A percentile compares a stretch with the other conserved stretches of the same genome.
Conservation (phyloP, 495 filamentous ascomycete genomes). For the Daldinia loculata region DNA sequence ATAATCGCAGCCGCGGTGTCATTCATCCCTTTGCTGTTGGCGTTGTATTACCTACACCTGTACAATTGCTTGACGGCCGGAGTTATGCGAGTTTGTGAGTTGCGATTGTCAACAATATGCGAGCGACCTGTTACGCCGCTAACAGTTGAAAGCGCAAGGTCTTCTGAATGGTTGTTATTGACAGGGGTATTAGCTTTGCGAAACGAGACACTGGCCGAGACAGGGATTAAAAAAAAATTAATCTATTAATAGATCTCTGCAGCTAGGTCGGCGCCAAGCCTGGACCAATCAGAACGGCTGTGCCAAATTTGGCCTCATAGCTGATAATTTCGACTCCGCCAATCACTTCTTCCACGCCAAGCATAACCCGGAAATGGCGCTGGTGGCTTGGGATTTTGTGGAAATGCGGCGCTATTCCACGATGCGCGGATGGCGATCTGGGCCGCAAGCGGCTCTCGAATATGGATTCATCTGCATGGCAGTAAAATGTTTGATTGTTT, state of each 20-base stretch:
- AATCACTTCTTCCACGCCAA: constrained; percentile 36
- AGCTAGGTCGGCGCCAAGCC: constrained; percentile 44
- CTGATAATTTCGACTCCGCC: constrained; percentile 44
- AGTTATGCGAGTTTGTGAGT: constrained; percentile 9
- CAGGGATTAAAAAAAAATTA: constrained; percentile 28
- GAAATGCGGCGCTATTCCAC: constrained; percentile 34
- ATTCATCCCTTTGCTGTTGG: constrained; percentile 14
- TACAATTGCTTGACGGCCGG: constrained; percentile 6
- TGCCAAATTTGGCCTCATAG: constrained; percentile 46
- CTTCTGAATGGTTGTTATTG: constrained; percentile 38
- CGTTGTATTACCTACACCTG: constrained; percentile 11
- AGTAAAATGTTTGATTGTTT: constrained; percentile 4
- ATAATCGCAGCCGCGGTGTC: not conserved
- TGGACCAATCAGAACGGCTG: constrained; percentile 38
- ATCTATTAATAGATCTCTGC: constrained; percentile 49
- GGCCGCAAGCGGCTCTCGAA: constrained; percentile 20
- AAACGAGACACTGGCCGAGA: constrained; percentile 46
- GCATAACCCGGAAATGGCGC: constrained; percentile 38
- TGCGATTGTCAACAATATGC: constrained; percentile 25
- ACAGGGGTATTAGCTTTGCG: constrained; percentile 45
- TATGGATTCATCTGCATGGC: constrained; percentile 14
- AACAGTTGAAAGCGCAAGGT: constrained; percentile 25
- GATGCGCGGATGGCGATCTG: constrained; percentile 1
- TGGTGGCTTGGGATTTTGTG: constrained; percentile 32
- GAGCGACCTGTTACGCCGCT: constrained; percentile 32